Evolutionary conservation across 495 filamentous ascomycete genomes (phyloP).

Genomic region (Saxophila tyrrhenica): DNA sequence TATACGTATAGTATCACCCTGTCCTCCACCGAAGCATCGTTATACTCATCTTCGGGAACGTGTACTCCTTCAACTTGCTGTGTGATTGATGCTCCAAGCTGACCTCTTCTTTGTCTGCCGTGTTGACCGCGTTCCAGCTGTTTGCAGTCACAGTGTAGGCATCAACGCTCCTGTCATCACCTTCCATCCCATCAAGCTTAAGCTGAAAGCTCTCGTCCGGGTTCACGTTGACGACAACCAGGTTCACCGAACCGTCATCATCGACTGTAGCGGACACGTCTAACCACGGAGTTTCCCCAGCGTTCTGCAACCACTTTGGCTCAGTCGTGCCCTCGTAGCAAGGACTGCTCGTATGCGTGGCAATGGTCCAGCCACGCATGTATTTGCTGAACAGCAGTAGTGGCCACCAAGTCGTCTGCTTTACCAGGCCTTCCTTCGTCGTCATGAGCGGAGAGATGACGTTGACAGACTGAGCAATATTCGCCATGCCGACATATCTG

Average conservation of each 20-base stretch:
- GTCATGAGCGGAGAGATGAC: slow-evolving; percentile 73
- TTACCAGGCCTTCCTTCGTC: slow-evolving; percentile 45
- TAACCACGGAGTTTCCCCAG: slow-evolving; percentile 56
- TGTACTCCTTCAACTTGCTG: too few relatives aligned
- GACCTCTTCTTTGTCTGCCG: slow-evolving; percentile 49
- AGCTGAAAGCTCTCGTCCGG: slow-evolving; percentile 46
- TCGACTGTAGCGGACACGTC: slow-evolving; percentile 56
- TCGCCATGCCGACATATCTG: slow-evolving; percentile 63
- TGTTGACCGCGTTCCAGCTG: slow-evolving; percentile 46
- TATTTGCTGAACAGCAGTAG: slow-evolving; percentile 58
- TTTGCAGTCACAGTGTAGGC: slow-evolving; percentile 52
- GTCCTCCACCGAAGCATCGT: too few relatives aligned
- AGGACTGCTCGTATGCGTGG: slow-evolving; percentile 45
- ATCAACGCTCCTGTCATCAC: slow-evolving; percentile 30
- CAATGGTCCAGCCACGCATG: slow-evolving; percentile 61
- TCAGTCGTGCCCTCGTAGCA: slow-evolving; percentile 53
- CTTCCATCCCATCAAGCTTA: slow-evolving; percentile 41
- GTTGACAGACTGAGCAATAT: slow-evolving; percentile 69
- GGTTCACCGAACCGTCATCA: slow-evolving; percentile 48
- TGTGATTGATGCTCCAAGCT: too few relatives aligned
- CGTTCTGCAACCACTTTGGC: slow-evolving; percentile 51
- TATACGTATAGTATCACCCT: too few relatives aligned
- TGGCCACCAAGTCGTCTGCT: slow-evolving; percentile 72
- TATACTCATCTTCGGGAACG: too few relatives aligned
- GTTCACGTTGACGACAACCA: slow-evolving; percentile 60